Conservation (phyloP, 2,329 filamentous ascomycete species). For the Stemphylium vesicarium region DNA sequence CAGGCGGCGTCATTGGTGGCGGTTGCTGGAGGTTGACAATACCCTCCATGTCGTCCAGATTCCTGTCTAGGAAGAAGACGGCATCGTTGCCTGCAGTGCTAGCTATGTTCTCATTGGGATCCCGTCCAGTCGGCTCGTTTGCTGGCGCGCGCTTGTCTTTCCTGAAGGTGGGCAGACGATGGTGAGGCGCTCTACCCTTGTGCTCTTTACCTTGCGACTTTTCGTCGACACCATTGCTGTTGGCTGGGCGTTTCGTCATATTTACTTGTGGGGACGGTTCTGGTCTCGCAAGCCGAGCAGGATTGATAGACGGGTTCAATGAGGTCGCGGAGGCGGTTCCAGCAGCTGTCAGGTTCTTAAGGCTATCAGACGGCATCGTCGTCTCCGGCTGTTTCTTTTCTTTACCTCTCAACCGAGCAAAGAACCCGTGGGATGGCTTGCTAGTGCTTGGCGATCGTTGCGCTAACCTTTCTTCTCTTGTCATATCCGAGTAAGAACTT, state of each 20-base stretch:
- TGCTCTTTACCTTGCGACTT: slow-evolving; percentile 29
- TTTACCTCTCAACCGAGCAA: slow-evolving; percentile 60
- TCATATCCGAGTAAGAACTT: slow-evolving; percentile 69
- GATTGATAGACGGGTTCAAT: slow-evolving; percentile 44
- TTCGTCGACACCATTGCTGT: slow-evolving; percentile 28
- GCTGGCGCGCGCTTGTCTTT: slow-evolving; percentile 40
- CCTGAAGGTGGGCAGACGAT: slow-evolving; percentile 61
- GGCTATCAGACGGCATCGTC: slow-evolving; percentile 38
- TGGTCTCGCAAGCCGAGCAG: slow-evolving; percentile 33
- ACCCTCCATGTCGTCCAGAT: slow-evolving; percentile 88
- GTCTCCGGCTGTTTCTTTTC: slow-evolving; percentile 56
- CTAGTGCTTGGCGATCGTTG: slow-evolving; percentile 65
- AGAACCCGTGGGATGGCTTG: slow-evolving; percentile 58
- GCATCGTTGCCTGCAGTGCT: slow-evolving; percentile 60
- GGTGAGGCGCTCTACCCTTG: slow-evolving; percentile 36
- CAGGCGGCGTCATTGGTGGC: slow-evolving; percentile 73
- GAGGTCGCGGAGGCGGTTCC: slow-evolving; percentile 48
- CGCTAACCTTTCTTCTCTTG: slow-evolving; percentile 48
- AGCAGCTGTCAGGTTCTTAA: slow-evolving; percentile 46
- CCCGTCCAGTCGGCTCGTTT: slow-evolving; percentile 49
- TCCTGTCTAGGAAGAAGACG: slow-evolving; percentile 81
- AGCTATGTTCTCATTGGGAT: slow-evolving; percentile 50
- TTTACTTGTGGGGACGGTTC: slow-evolving; percentile 38
- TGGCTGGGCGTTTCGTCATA: slow-evolving; percentile 35
- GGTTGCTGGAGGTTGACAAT: slow-evolving; percentile 71